A percentile compares a stretch with the other conserved stretches of the same genome.
These are phyloP conservation scores for Linum lewisii DNA, from an alignment of 345 rosid species.

Conservation along the genomic window DNA sequence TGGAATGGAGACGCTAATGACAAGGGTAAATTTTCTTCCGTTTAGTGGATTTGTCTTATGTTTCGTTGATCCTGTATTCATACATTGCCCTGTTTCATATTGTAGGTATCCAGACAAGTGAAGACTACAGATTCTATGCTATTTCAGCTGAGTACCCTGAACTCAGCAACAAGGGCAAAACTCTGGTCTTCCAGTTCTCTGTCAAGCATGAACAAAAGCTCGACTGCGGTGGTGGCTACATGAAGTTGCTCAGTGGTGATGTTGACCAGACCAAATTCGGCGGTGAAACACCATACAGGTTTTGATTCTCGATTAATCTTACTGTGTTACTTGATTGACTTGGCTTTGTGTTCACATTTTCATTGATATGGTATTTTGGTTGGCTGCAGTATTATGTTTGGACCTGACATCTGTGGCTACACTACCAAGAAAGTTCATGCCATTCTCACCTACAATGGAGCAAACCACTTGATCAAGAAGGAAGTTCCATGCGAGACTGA, in stretches of 20 bases:
- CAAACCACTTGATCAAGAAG: conserved; percentile 91
- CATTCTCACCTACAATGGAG: conserved; percentile 67
- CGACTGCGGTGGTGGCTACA: conserved; percentile 99
- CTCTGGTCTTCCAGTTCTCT: conserved; percentile 87
- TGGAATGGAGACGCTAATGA: conserved; percentile 84
- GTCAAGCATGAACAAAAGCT: conserved; percentile 99
- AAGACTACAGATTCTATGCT: conserved; percentile 95
- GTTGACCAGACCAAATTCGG: conserved; percentile 95
- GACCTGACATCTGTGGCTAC: conserved; percentile 96
- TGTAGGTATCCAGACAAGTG: conserved; percentile 94
- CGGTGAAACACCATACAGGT: conserved; percentile 96
- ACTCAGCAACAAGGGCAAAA: conserved; percentile 84
- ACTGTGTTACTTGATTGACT: neutral
- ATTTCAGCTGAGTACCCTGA: conserved; percentile 90
- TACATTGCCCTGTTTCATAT: neutral
- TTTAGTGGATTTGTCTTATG: neutral
- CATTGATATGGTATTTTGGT: conserved; percentile 7
- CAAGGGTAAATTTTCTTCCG: conserved; percentile 43
- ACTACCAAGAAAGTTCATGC: conserved; percentile 99
- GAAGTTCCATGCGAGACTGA: conserved; percentile 98
- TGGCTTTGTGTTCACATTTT: neutral
- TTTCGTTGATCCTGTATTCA: neutral
- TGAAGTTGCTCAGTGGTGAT: conserved; percentile 86
- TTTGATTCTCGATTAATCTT: neutral
- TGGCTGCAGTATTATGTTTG: conserved; percentile 91